Base-by-base conservation (phyloP, 306 rosid species). In the Quercus gilva region DNA sequence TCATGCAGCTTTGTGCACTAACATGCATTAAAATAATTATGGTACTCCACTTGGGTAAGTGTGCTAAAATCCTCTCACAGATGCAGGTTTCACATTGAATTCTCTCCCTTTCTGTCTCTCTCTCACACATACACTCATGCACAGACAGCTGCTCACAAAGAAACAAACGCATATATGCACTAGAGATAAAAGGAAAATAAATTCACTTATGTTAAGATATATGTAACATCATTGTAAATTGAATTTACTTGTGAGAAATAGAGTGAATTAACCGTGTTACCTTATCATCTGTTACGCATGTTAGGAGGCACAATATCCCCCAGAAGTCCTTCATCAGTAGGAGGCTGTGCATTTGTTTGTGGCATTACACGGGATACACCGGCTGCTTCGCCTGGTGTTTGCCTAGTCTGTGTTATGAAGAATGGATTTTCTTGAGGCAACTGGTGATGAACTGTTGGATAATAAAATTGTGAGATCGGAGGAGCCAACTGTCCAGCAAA, bases 301-400 rank as follows among this genome's bases (percentile, higher is more conserved):
- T 90, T 90, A 5, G 76, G 92, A 29, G 99, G 94, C 20, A 95
- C 97, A 69, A 95, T 91, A 61, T 91, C 99, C 65, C 94, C 98
- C 21, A 95, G 98, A 37, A 95, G 84, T 28, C 99, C 99, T 70
- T 95, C 91, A 69, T 84, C 90, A 3, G 89, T 71, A 26, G 87
- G 79, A 71, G 68, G 84, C 15, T 11, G 84, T 4, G 88, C 49
- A 2, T 57, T 59, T 23, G 74, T 25, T 73, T 79, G 80, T 21
- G 78, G 74, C 61, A 81, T 29, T 28, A 65, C 45, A 41, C 68
- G 68, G 49, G 87, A 69, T 28, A 76, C 74, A 64, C 79, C 84
- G 55, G 86, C 80, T 55, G 73, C 13, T 23, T 52, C 53, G 12
- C 76, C 67, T 4, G 65, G 80, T 59, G 56, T 57, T 37, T 85